These are phyloP conservation scores for Russula olivacea DNA, from an alignment of 768 basidiomycete genomes.

Conservation along the genomic window DNA sequence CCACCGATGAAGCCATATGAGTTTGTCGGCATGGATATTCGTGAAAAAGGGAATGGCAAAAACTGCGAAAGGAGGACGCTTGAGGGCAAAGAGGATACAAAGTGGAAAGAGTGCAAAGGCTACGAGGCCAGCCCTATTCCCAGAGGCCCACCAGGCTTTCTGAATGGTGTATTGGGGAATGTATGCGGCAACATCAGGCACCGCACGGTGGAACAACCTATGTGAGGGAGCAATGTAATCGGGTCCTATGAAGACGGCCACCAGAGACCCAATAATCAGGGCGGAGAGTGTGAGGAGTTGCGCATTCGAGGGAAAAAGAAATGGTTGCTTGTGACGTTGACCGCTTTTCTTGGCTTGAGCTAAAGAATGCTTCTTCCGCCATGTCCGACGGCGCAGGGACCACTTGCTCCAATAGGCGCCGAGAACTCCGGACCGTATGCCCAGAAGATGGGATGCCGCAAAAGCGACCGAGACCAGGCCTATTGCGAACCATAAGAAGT, in stretches of 20 bases:
- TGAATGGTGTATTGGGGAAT: constrained; percentile 54
- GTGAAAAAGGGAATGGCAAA: constrained; percentile 57
- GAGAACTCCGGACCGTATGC: constrained; percentile 37
- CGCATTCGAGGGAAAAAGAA: constrained; percentile 55
- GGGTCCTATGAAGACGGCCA: constrained; percentile 52
- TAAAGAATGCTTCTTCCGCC: constrained; percentile 44
- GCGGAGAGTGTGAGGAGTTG: constrained; percentile 48
- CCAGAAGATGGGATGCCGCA: constrained; percentile 40
- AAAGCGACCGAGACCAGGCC: constrained; percentile 38
- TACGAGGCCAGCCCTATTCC: constrained; percentile 60
- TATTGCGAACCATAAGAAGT: constrained; percentile 54
- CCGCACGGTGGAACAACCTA: constrained; percentile 32
- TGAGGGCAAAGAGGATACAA: constrained; percentile 64
- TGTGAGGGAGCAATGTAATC: constrained; percentile 58
- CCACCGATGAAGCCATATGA: constrained; percentile 67
- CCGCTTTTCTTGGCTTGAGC: constrained; percentile 32
- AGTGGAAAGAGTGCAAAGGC: constrained; percentile 69
- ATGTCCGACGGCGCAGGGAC: constrained; percentile 52
- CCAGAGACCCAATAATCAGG: constrained; percentile 40
- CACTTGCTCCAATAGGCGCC: constrained; percentile 56
- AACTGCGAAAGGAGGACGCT: constrained; percentile 63
- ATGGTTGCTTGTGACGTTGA: constrained; percentile 38
- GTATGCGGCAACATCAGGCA: constrained; percentile 34
- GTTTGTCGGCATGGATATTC: constrained; percentile 70
- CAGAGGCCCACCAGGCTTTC: constrained; percentile 68